Evolutionary conservation across 768 basidiomycete genomes (phyloP).

Genomic region (Postia placenta): DNA sequence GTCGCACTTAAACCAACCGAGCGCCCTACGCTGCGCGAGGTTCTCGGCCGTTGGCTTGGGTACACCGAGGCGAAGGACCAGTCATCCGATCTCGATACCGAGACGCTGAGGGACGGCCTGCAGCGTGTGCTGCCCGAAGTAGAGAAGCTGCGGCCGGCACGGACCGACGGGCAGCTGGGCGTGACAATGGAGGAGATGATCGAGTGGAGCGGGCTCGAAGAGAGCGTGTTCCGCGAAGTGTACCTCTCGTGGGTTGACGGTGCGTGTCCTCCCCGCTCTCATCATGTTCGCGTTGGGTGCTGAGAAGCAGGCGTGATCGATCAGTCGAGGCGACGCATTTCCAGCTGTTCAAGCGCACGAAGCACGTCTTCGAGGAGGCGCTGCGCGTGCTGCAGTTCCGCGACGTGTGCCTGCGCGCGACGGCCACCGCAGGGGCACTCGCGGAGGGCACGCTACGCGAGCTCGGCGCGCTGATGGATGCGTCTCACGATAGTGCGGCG

Average conservation of each 20-base stretch:
- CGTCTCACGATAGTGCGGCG: constrained; percentile 67
- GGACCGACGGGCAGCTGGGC: constrained; percentile 42
- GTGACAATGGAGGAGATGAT: constrained; percentile 76
- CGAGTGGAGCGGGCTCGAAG: constrained; percentile 49
- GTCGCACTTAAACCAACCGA: constrained; percentile 35
- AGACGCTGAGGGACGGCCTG: constrained; percentile 41
- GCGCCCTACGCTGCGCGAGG: constrained; percentile 60
- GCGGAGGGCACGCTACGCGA: constrained; percentile 30
- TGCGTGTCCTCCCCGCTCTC: constrained; percentile 19
- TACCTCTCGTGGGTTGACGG: constrained; percentile 81
- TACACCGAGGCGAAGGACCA: constrained; percentile 24
- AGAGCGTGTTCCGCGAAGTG: constrained; percentile 51
- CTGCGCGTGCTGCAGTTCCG: constrained; percentile 77
- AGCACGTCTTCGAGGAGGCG: constrained; percentile 78
- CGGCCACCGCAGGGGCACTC: constrained; percentile 14
- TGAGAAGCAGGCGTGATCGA: not conserved
- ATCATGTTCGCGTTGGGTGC: not conserved
- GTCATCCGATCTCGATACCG: constrained; percentile 37
- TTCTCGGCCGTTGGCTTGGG: constrained; percentile 48
- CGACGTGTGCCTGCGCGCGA: constrained; percentile 44
- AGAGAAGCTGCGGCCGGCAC: constrained; percentile 46
- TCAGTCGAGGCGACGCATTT: constrained; percentile 76
- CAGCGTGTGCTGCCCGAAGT: constrained; percentile 41
- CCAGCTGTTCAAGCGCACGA: constrained; percentile 76
- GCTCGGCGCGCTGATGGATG: constrained; percentile 74